Conservation (phyloP, 164 flowering plant species). For the Tetracentron sinense region DNA sequence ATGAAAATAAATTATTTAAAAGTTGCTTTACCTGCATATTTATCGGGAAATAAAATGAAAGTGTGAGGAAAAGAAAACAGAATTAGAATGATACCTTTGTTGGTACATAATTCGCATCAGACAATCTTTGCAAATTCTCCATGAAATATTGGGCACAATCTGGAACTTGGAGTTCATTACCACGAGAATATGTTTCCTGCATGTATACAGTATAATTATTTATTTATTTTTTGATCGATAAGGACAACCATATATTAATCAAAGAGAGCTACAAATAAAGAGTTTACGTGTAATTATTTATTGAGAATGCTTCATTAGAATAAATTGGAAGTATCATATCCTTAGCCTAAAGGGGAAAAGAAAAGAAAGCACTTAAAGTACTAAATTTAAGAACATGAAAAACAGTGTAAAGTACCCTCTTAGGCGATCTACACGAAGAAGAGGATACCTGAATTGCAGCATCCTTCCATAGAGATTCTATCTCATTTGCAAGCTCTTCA, state of each 20-base stretch:
- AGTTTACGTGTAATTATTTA: no score
- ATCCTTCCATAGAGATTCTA: constrained; percentile 86
- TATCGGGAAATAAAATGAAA: background rate
- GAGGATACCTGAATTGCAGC: constrained; percentile 81
- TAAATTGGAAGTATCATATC: background rate
- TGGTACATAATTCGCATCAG: constrained; percentile 77
- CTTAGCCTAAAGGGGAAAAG: background rate
- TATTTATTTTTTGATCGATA: no score
- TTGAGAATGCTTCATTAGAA: constrained; percentile 1
- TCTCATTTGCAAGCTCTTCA: constrained; percentile 72
- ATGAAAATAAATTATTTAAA: background rate
- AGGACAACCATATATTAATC: no score
- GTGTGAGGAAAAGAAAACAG: background rate
- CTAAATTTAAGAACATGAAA: no score
- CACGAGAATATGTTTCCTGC: constrained; percentile 81
- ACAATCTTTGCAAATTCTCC: constrained; percentile 79
- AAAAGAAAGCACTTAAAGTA: constrained; percentile 1
- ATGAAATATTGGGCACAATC: constrained; percentile 87
- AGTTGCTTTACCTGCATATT: background rate
- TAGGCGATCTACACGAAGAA: background rate
- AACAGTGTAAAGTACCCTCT: no score
- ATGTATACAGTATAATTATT: constrained; percentile 10
- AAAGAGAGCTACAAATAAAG: no score
- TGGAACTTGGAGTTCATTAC: constrained; percentile 93
- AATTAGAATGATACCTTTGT: constrained; percentile 61